These are phyloP conservation scores for Protea cynaroides DNA, from an alignment of 164 flowering plant species.

Conservation along the genomic window DNA sequence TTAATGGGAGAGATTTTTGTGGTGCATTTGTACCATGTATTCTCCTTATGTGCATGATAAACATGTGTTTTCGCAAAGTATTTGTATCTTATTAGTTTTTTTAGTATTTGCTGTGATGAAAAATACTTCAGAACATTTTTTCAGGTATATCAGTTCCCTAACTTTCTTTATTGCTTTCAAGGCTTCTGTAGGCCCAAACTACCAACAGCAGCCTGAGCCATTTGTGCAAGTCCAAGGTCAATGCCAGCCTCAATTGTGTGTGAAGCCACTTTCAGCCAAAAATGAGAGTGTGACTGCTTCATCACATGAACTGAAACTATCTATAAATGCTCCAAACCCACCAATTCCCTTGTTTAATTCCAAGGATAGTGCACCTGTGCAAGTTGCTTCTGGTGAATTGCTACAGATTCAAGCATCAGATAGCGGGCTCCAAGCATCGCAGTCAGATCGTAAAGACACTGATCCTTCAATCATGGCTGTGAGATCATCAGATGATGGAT, in stretches of 20 bases:
- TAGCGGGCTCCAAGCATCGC: slow-evolving; percentile 15
- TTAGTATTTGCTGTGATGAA: no score
- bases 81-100: no score
- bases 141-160: not conserved
- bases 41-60: no score
- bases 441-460: slow-evolving; percentile 30
- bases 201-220: slow-evolving; percentile 30
- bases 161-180: slow-evolving; percentile 1
- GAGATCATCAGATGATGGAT: slow-evolving; percentile 57
- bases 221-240: slow-evolving; percentile 41
- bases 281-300: slow-evolving; percentile 31
- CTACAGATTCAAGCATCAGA: slow-evolving; percentile 12
- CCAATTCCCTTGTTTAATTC: slow-evolving; percentile 9
- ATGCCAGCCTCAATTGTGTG: slow-evolving; percentile 24
- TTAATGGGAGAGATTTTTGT: no score
- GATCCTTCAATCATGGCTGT: slow-evolving; percentile 29
- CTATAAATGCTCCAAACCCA: slow-evolving; percentile 15
- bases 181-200: slow-evolving; percentile 34
- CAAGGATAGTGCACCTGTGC: slow-evolving; percentile 15
- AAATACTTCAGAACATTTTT: not conserved
- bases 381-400: slow-evolving; percentile 26
- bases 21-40: no score
- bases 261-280: slow-evolving; percentile 30
- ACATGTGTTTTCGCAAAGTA: no score
- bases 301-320: slow-evolving; percentile 40